phyloP scores from a whole-genome alignment of 2,329 filamentous ascomycete genomes.

The Colletotrichum tabaci region DNA sequence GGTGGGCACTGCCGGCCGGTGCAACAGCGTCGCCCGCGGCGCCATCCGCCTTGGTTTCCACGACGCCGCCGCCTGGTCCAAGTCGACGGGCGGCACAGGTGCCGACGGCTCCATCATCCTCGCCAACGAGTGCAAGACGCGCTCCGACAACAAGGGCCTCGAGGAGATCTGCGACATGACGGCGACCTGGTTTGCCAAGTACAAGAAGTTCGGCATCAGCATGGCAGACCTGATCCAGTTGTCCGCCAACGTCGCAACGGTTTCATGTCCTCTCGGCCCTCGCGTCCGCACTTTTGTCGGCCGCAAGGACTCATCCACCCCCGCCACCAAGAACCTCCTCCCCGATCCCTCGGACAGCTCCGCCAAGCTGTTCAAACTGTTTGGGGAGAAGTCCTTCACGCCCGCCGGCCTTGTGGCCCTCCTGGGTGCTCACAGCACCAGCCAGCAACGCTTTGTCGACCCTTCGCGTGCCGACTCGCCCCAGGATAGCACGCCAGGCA shows the following conservation, averaged over 20 bases:
- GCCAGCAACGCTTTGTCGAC: constrained; percentile 64
- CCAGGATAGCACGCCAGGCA: constrained; percentile 66
- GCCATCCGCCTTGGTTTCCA: constrained; percentile 65
- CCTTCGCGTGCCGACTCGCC: constrained; percentile 57
- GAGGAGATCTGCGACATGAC: constrained; percentile 59
- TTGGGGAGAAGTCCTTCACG: constrained; percentile 67
- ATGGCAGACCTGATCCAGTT: constrained; percentile 71
- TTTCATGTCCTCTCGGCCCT: constrained; percentile 62
- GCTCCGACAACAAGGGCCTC: constrained; percentile 64
- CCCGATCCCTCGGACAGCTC: constrained; percentile 61
- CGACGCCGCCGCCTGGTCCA: constrained; percentile 62
- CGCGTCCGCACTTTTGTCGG: constrained; percentile 67
- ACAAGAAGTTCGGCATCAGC: constrained; percentile 58
- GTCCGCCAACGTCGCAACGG: constrained; percentile 64
- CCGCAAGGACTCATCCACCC: constrained; percentile 59
- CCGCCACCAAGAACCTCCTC: constrained; percentile 58
- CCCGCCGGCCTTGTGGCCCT: constrained; percentile 67
- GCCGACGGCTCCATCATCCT: constrained; percentile 63
- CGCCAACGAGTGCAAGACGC: constrained; percentile 53
- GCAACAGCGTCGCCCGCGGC: constrained; percentile 59
- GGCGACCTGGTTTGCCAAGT: constrained; percentile 57
- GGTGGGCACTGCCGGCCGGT: constrained; percentile 55
- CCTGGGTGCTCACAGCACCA: constrained; percentile 68
- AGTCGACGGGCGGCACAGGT: constrained; percentile 56
- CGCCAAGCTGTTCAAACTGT: constrained; percentile 64